Percentiles rank a stretch among this genome's conserved stretches.
Conservation (phyloP, 2,329 filamentous ascomycete species). For the Fusarium pseudoanthophilum region DNA sequence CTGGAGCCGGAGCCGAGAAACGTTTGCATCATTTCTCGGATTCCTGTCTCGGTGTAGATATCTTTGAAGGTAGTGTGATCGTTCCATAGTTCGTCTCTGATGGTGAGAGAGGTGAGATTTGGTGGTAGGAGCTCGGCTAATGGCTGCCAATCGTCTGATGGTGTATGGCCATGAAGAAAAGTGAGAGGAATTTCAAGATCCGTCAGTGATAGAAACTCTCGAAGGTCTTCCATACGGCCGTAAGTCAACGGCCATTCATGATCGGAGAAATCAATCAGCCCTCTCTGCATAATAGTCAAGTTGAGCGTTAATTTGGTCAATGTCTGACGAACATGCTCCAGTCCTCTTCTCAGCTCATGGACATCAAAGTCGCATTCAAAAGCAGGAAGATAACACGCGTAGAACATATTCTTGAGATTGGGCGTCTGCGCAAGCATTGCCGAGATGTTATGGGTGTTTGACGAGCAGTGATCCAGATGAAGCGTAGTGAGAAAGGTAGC, state of each 20-base stretch:
- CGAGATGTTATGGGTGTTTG: background rate
- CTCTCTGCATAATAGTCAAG: background rate
- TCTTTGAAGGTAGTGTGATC: fast-evolving
- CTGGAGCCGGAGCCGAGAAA: background rate
- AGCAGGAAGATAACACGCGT: background rate
- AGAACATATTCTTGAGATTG: background rate
- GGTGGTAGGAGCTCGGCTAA: background rate
- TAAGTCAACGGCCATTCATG: background rate
- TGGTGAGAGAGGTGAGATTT: background rate
- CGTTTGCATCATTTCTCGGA: background rate
- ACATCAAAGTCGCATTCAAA: background rate
- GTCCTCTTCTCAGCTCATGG: background rate
- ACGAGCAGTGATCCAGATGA: background rate
- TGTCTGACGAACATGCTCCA: background rate
- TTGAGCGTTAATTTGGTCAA: background rate
- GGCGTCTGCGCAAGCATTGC: background rate
- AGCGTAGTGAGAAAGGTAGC: background rate
- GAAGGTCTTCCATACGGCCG: background rate
- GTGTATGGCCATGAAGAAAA: background rate
- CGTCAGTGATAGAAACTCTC: background rate
- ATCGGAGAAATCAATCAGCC: background rate
- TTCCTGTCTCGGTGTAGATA: background rate
- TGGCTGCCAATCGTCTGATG: background rate
- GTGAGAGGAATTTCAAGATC: background rate
- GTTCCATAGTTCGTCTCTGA: background rate